A percentile compares a stretch with the other conserved stretches of the same genome.
phyloP scores from a whole-genome alignment of 2,329 filamentous ascomycete genomes.

The Ophiobolus disseminans region DNA sequence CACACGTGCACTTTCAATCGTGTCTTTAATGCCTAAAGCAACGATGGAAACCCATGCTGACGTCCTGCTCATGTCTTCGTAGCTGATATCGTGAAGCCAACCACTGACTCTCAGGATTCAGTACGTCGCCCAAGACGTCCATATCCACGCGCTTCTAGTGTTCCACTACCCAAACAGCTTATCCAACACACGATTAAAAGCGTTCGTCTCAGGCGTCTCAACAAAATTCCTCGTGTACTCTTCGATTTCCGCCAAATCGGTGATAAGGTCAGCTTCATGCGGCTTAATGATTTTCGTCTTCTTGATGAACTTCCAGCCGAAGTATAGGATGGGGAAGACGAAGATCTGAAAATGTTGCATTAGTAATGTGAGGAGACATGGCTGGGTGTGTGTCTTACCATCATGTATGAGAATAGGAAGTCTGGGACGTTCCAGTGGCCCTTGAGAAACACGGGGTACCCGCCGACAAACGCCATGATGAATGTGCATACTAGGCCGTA shows the following conservation, averaged over 20 bases:
- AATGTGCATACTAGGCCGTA: constrained; percentile 68
- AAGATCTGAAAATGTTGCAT: constrained; percentile 56
- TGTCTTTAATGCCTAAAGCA: too few relatives aligned
- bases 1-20: too few relatives aligned
- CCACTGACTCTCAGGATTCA: too few relatives aligned
- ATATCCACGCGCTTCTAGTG: background rate
- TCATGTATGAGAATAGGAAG: constrained; percentile 71
- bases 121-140: background rate
- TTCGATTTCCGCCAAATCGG: constrained; percentile 70
- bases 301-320: constrained; percentile 75
- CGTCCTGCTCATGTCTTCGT: too few relatives aligned
- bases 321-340: constrained; percentile 72
- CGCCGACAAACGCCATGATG: constrained; percentile 76
- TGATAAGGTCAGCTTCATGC: constrained; percentile 67
- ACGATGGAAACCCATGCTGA: too few relatives aligned
- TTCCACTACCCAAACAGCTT: constrained; percentile 53
- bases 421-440: constrained; percentile 70
- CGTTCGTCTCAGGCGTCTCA: constrained; percentile 57
- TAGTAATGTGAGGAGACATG: background rate
- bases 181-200: constrained; percentile 52
- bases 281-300: constrained; percentile 65
- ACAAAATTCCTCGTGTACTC: constrained; percentile 71
- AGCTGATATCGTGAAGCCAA: too few relatives aligned
- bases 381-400: constrained; percentile 4
- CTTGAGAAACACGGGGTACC: constrained; percentile 78